Evolutionary conservation across 345 rosid species (phyloP).

Genomic region (Raphanus sativus): DNA sequence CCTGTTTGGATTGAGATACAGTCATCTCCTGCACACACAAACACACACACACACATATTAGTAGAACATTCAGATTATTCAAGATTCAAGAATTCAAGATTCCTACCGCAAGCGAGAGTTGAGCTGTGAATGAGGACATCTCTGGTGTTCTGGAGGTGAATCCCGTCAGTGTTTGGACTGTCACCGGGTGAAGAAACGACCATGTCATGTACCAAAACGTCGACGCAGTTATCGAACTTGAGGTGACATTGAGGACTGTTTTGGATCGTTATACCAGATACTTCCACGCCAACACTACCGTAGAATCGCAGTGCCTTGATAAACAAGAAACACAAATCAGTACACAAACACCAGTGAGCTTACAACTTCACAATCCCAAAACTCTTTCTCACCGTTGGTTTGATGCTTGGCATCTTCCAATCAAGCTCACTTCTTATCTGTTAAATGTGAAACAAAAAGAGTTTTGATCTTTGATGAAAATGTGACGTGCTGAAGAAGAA

Average conservation of each 20-base stretch:
- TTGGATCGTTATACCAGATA: conserved; percentile 83
- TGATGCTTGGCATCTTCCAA: conserved; percentile 77
- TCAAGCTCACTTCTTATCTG: conserved; percentile 62
- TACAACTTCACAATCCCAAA: neutral
- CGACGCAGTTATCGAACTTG: conserved; percentile 86
- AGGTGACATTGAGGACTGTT: conserved; percentile 99
- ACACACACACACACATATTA: neutral
- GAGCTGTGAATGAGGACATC: conserved; percentile 75
- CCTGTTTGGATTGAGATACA: conserved; percentile 94
- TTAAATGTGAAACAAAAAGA: conserved; percentile 37
- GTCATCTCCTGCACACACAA: conserved; percentile 77
- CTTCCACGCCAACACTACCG: conserved; percentile 80
- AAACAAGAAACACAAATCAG: conserved; percentile 26
- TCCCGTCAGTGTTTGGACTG: conserved; percentile 97
- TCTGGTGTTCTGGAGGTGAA: conserved; percentile 89
- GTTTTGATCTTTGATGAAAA: neutral
- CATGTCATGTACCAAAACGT: conserved; percentile 75
- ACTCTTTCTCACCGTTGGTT: conserved; percentile 66
- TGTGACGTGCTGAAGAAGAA: neutral
- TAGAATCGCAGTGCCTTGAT: conserved; percentile 91
- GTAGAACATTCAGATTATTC: neutral
- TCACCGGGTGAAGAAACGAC: conserved; percentile 75
- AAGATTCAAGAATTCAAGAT: conserved; percentile 7
- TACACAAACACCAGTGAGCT: conserved; percentile 4
- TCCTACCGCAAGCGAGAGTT: conserved; percentile 79